Evolutionary conservation across 2,329 filamentous ascomycete species (phyloP), one percentile per base, ranked within the genome.

Genomic region (Chrysoporthe deuterocubensis): DNA sequence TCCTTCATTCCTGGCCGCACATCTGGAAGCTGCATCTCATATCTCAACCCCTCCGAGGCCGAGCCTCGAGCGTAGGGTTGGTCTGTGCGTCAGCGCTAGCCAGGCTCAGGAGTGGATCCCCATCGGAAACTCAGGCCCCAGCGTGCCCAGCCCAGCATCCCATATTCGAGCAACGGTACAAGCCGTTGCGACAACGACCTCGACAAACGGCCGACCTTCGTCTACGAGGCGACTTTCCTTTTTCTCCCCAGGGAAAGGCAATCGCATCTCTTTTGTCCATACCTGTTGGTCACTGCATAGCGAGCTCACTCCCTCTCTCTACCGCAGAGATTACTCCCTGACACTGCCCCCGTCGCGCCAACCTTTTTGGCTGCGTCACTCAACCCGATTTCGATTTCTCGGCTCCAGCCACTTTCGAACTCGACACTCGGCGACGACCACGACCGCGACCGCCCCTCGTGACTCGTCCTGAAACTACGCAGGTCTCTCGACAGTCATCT

Each of bases 371-470:
- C 64, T 69, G 64, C 67, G 65, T 63, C 65, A 58, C 58, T 68
- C 67, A 58, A 69, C 64, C 62, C 67, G 64, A 69, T 58, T 65
- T 65, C 67, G 64, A 69, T 65, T 59, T 58, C 63, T 65, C 61
- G 54, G 44, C 52, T 58, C 63, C 50, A 58, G 63, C 56, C 54
- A 65, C 63, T 59, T 65, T 48, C 63, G 21, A 21, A 32, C 59
- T 61, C 43, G 59, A 37, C 59, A 34, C 26, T 16, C 59, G 4
- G 26, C 13, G 16, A 26, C 37, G 57, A 14, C 37, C 57, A 40
- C 42, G 59, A 18, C 26, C 43, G 11, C 59, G 16, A 44, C 40
- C 34, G n/a, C 21, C 7, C 26, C 21, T 34, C 59, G 59, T 48
- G 59, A 44, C 43, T 16, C 26, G 2, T 61, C 26, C 21, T 18